Percentiles rank a stretch among this genome's conserved stretches.
phyloP scores from a whole-genome alignment of 306 rosid species.

The Rosa persica region DNA sequence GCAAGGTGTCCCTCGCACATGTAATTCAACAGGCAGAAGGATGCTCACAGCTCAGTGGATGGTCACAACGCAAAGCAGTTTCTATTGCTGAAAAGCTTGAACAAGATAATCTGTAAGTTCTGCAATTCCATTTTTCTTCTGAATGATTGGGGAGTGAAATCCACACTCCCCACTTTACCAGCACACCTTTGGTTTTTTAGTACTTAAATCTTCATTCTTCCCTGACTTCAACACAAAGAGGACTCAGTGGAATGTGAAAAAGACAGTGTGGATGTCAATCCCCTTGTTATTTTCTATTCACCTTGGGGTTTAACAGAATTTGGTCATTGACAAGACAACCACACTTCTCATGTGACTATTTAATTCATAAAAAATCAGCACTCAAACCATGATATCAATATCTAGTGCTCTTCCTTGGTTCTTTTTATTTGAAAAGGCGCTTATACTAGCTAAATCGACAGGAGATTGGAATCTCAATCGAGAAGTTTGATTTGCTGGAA shows the following conservation, averaged over 20 bases:
- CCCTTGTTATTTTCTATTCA: not conserved
- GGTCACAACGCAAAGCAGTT: constrained; percentile 92
- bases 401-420: constrained; percentile 9
- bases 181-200: not conserved
- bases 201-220: not conserved
- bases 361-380: not conserved
- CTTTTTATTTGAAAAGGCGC: constrained; percentile 16
- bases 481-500: constrained; percentile 91
- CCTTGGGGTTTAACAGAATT: not conserved
- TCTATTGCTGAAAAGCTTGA: constrained; percentile 99
- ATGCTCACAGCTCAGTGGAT: constrained; percentile 58
- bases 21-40: constrained; percentile 92
- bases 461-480: constrained; percentile 96
- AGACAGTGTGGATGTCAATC: not conserved
- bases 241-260: not conserved
- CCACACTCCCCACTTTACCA: not conserved
- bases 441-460: constrained; percentile 32
- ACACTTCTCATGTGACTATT: not conserved
- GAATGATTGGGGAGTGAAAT: not conserved
- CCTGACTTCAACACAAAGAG: not conserved
- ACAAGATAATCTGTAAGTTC: constrained; percentile 89
- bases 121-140: constrained; percentile 19
- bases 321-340: not conserved
- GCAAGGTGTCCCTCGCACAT: constrained; percentile 97
- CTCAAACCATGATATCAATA: not conserved